A percentile compares a stretch with the other conserved stretches of the same genome.
Conservation (phyloP, 129 eudicot species). For the Pulicaria dysenterica region DNA sequence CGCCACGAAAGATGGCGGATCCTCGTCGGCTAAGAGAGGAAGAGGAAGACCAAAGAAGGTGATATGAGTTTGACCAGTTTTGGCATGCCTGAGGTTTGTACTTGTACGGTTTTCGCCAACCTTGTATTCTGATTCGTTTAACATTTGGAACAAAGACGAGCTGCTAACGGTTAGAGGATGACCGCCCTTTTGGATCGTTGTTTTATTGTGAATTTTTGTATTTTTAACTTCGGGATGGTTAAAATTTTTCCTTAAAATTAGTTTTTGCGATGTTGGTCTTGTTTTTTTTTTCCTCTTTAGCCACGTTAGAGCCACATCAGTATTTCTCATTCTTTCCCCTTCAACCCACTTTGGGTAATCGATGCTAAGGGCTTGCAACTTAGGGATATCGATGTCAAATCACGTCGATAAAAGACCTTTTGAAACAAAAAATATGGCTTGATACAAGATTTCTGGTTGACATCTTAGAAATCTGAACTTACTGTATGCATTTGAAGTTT, state of each 20-base stretch:
- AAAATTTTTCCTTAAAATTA: neutral
- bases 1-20: constrained; percentile 26
- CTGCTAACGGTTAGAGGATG: constrained; percentile 25
- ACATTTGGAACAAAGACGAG: constrained; percentile 7
- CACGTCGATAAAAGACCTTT: too few species aligned
- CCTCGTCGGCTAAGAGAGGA: constrained; percentile 42
- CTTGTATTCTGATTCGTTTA: constrained; percentile 27
- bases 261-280: neutral
- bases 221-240: constrained; percentile 4
- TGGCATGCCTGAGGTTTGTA: constrained; percentile 13
- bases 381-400: neutral
- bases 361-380: neutral
- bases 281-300: too few species aligned
- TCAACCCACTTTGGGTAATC: too few species aligned
- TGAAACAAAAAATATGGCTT: too few species aligned
- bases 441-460: too few species aligned
- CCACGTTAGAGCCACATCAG: too few species aligned
- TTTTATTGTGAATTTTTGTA: constrained; percentile 21
- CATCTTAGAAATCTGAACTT: too few species aligned
- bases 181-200: constrained; percentile 6
- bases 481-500: too few species aligned
- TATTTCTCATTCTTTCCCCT: too few species aligned
- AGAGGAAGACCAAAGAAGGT: constrained; percentile 73
- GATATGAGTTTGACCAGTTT: constrained; percentile 31
- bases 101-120: constrained; percentile 13